A percentile compares a stretch with the other conserved stretches of the same genome.
These are phyloP conservation scores for Diaporthe longicolla DNA, from an alignment of 2,329 filamentous ascomycete genomes.

Conservation along the genomic window DNA sequence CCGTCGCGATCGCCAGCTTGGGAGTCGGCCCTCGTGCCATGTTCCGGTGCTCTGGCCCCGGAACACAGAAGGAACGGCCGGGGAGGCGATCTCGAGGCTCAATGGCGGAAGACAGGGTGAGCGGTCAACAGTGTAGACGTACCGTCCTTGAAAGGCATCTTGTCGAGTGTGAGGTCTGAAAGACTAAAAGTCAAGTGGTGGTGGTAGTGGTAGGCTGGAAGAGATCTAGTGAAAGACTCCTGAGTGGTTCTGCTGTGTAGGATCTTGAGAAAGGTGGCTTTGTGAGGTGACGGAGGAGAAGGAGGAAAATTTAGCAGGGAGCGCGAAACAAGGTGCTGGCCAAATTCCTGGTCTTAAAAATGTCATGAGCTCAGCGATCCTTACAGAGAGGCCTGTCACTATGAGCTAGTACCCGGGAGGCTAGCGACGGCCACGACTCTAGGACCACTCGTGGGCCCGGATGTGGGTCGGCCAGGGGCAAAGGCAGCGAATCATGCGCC, in stretches of 20 bases:
- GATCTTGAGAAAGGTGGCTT: neutral
- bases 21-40: conserved; percentile 45
- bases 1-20: neutral
- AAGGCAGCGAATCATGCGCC: conserved; percentile 42
- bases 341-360: conserved; percentile 32
- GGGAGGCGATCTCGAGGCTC: conserved; percentile 35
- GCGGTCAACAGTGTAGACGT: conserved; percentile 46
- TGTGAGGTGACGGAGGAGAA: conserved; percentile 14
- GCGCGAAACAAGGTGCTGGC: conserved; percentile 36
- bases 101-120: conserved; percentile 45
- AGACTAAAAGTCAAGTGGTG: conserved; percentile 42
- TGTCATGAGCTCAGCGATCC: conserved; percentile 41
- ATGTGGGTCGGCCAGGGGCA: conserved; percentile 29
- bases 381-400: conserved; percentile 19
- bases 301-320: conserved; percentile 35
- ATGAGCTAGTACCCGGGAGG: conserved; percentile 27
- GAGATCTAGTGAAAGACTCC: conserved; percentile 33
- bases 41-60: too few relatives aligned
- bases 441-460: conserved; percentile 10
- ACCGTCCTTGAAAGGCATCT: conserved; percentile 57
- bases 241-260: neutral
- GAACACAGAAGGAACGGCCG: neutral
- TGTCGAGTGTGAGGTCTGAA: conserved; percentile 49
- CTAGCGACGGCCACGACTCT: conserved; percentile 21
- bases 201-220: conserved; percentile 27